Percentiles rank a stretch among this genome's conserved stretches.
These are phyloP conservation scores for Fragilaria radians DNA, from an alignment of 108 stramenopile species.

Conservation along the genomic window DNA sequence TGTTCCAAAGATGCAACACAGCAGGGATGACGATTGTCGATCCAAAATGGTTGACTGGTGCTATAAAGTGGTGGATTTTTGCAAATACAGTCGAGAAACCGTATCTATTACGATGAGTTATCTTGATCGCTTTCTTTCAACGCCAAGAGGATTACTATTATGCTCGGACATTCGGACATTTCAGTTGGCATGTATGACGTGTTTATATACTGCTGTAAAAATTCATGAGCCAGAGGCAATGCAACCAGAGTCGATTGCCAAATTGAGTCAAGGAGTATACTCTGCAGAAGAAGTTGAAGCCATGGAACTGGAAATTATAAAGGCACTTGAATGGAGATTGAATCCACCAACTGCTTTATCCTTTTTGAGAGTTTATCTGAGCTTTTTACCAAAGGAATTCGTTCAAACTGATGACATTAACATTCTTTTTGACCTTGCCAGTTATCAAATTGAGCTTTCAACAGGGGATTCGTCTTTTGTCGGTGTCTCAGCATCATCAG, in stretches of 20 bases:
- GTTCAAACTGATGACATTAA: constrained; percentile 4
- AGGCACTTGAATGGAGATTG: constrained; percentile 37
- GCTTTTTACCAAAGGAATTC: constrained; percentile 13
- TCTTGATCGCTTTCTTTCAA: constrained; percentile 45
- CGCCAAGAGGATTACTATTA: constrained; percentile 11
- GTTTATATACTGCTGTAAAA: constrained; percentile 64
- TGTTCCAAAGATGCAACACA: background rate
- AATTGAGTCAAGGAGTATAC: constrained; percentile 44
- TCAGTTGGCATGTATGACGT: constrained; percentile 60
- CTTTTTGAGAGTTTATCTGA: constrained; percentile 8
- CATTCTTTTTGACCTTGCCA: constrained; percentile 20
- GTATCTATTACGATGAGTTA: constrained; percentile 53
- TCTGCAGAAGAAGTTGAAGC: constrained; percentile 28
- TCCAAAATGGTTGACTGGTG: constrained; percentile 32
- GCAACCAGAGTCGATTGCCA: constrained; percentile 37
- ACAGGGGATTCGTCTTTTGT: constrained; percentile 13
- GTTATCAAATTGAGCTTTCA: constrained; percentile 26
- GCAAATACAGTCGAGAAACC: constrained; percentile 46
- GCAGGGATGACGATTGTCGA: constrained; percentile 2
- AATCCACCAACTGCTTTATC: constrained; percentile 30
- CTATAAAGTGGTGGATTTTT: constrained; percentile 45
- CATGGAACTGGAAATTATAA: constrained; percentile 42
- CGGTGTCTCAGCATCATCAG: constrained; percentile 5
- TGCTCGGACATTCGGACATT: constrained; percentile 28
- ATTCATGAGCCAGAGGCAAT: constrained; percentile 42